Conservation (phyloP, 257 asterid species). For the Cinchona pubescens region DNA sequence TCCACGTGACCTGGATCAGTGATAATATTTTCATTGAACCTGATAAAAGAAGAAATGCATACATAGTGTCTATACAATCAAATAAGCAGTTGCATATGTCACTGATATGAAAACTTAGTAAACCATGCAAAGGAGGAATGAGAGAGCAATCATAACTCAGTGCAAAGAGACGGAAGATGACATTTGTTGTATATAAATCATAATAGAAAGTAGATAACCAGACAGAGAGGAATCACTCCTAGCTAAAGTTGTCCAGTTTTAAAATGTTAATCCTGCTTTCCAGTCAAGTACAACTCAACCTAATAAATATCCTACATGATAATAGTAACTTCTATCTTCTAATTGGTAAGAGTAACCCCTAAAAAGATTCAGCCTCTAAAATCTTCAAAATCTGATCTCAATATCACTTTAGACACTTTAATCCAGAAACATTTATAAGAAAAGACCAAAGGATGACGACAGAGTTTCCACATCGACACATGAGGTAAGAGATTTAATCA, state of each 20-base stretch:
- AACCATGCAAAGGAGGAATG: not conserved
- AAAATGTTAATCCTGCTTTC: not conserved
- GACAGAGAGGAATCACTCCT: not conserved
- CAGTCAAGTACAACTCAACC: not conserved
- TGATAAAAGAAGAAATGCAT: constrained; percentile 36
- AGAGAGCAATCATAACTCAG: not conserved
- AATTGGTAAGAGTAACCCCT: not conserved
- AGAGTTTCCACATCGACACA: not conserved
- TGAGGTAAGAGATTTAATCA: not conserved
- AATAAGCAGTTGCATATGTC: constrained; percentile 9
- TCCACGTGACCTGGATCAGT: constrained; percentile 93
- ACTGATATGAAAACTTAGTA: not conserved
- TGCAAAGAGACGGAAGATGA: not conserved
- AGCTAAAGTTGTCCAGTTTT: not conserved
- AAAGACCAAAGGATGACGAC: not conserved
- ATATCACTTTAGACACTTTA: not conserved
- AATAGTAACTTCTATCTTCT: too few species aligned
- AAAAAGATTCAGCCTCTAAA: not conserved
- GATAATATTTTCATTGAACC: constrained; percentile 88
- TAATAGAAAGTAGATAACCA: not conserved
- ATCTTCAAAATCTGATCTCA: not conserved
- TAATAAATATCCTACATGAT: not conserved
- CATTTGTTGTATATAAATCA: not conserved
- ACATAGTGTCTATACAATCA: constrained; percentile 23
- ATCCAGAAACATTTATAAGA: not conserved